Evolutionary conservation across 345 rosid species (phyloP), one percentile per base, ranked within the genome.

Genomic region (Arabis alpina): DNA sequence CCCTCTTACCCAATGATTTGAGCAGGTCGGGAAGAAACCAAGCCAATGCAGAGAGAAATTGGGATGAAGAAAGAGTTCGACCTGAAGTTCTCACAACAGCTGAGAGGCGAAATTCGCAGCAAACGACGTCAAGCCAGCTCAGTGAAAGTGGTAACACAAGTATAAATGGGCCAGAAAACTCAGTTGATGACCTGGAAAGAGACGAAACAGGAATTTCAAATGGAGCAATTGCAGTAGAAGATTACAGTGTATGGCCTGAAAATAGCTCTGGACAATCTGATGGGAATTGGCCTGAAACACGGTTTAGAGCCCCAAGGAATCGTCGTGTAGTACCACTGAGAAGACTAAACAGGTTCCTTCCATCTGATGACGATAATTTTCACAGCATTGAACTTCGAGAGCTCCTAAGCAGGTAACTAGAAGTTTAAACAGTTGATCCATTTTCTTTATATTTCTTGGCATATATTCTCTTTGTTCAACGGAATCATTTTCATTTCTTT

Each of bases 341-440:
- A 82, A 87, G 98, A 85, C 79, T 87, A 49, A 89, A 79, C 68
- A 83, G 98, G 83, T 95, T 95, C 71, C 98, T 88, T 71, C 97
- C 88, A 13, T 97, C 97, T 9, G 99, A 90, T 45, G 98, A 95
- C 71, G 99, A 92, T 64, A 92, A 88, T 62, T 90, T 95, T 53
- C 92, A 95, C 64, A 87, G 98, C 55, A 85, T 95, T 91, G 99
- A 95, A 77, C 97, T 95, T 63, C 87, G 99, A 64, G 98, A 95
- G 77, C 98, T 95, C 27, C 59, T 95, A 73, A 86, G 98, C 89
- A 88, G 99, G 99, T 95, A 88, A 81, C 30, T 27, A n/a, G 13
- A 53, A 37, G 4, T 9, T 24, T 36, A 41, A 41, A 70, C 55
- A 5, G 14, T 55, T 42, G 11, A 39, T 13, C 42, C 32, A 25